Evolutionary conservation across 805 yeast species (phyloP).

Genomic region (Tetrapisispora iriomotensis): DNA sequence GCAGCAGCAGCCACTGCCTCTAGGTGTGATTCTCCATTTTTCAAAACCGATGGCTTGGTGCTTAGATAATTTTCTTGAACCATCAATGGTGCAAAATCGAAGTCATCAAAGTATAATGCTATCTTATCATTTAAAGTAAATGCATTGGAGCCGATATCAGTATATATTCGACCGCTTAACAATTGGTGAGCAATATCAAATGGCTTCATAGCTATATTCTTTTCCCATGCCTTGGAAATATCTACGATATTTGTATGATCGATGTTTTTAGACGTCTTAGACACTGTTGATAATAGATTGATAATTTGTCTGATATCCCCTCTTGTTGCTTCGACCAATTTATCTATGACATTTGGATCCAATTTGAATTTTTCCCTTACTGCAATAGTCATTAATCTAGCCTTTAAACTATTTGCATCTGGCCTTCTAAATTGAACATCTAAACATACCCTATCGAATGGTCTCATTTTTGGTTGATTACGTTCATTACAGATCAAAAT

Average conservation of each 20-base stretch:
- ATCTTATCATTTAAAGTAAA: constrained; percentile 69
- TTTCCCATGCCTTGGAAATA: constrained; percentile 69
- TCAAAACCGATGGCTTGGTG: constrained; percentile 46
- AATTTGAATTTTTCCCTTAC: constrained; percentile 71
- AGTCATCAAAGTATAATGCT: constrained; percentile 85
- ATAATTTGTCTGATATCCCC: constrained; percentile 93
- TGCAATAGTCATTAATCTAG: constrained; percentile 85
- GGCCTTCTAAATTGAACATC: constrained; percentile 88
- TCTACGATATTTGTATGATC: constrained; percentile 48
- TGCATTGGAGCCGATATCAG: constrained; percentile 34
- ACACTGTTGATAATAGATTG: constrained; percentile 75
- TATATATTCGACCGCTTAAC: constrained; percentile 50
- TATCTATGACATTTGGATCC: constrained; percentile 73
- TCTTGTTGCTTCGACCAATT: constrained; percentile 71
- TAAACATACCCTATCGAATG: constrained; percentile 73
- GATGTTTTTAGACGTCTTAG: constrained; percentile 59
- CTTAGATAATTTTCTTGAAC: constrained; percentile 83
- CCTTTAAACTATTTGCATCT: constrained; percentile 65
- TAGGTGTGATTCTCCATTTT: constrained; percentile 43
- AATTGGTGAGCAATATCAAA: constrained; percentile 76
- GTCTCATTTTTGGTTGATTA: constrained; percentile 88
- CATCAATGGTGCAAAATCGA: constrained; percentile 92
- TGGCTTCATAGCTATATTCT: constrained; percentile 82
- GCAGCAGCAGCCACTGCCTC: constrained; percentile 68
- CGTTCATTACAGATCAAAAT: constrained; percentile 91